phyloP scores from a whole-genome alignment of 257 asterid species.

The Gentiana straminea region DNA sequence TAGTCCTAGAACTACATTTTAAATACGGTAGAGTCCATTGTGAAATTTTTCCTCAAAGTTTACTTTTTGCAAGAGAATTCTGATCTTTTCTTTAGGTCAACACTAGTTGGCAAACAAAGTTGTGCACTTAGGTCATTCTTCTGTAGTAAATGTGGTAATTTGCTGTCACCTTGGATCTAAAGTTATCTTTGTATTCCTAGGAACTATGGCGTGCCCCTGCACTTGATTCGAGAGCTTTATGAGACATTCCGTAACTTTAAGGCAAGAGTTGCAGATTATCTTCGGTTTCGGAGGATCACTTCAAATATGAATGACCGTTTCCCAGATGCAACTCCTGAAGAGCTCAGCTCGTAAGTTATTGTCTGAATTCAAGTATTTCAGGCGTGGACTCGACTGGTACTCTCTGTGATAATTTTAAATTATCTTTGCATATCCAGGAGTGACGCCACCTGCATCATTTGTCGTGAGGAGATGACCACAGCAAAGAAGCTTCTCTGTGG shows the following conservation, averaged over 20 bases:
- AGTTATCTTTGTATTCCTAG: conserved; percentile 25
- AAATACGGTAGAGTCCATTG: no score
- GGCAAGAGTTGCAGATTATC: conserved; percentile 77
- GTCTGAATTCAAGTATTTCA: conserved; percentile 3
- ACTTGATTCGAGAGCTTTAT: conserved; percentile 90
- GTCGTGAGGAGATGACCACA: conserved; percentile 96
- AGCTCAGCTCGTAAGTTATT: conserved; percentile 53
- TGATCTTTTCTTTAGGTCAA: no score
- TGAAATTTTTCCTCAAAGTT: no score
- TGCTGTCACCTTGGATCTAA: conserved; percentile 1
- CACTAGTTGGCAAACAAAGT: background rate
- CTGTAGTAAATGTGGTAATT: background rate
- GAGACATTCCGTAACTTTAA: conserved; percentile 94
- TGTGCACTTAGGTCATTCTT: background rate
- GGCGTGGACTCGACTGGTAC: conserved; percentile 6
- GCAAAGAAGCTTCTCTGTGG: conserved; percentile 92
- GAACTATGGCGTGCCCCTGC: conserved; percentile 93
- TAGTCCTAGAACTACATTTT: no score
- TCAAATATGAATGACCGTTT: conserved; percentile 94
- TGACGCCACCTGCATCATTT: conserved; percentile 89
- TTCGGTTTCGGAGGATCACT: conserved; percentile 87
- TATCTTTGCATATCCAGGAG: conserved; percentile 34
- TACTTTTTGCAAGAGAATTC: no score
- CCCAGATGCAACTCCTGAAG: conserved; percentile 96
- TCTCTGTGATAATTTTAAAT: conserved; percentile 5